phyloP scores from a whole-genome alignment of 208 protist species.

The Trypanosoma boissoni region DNA sequence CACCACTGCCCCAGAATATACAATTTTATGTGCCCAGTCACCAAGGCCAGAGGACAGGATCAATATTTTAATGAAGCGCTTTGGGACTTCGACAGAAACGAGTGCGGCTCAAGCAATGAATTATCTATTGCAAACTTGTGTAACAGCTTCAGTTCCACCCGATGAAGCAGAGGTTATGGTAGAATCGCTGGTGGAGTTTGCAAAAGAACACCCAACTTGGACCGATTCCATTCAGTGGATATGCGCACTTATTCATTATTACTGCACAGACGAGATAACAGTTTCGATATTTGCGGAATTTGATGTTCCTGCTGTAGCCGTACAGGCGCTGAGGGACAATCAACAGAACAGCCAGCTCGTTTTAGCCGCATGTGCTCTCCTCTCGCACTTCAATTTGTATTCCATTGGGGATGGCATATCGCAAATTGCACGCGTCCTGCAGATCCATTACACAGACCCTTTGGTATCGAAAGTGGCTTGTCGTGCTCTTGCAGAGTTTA shows the following conservation, averaged over 20 bases:
- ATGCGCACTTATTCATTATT: constrained; percentile 85
- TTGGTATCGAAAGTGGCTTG: constrained; percentile 47
- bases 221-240: constrained; percentile 69
- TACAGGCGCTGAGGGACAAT: constrained; percentile 55
- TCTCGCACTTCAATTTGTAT: constrained; percentile 88
- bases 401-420: constrained; percentile 81
- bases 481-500: constrained; percentile 82
- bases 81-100: constrained; percentile 68
- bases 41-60: constrained; percentile 57
- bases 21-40: constrained; percentile 74
- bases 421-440: constrained; percentile 60
- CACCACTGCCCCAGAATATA: constrained; percentile 62
- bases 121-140: constrained; percentile 72
- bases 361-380: constrained; percentile 54
- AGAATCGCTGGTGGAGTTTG: constrained; percentile 51
- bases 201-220: constrained; percentile 69
- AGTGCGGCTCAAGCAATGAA: constrained; percentile 67
- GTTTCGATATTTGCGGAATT: constrained; percentile 86
- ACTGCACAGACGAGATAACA: constrained; percentile 89
- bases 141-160: constrained; percentile 45
- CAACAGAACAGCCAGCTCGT: constrained; percentile 45
- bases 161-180: constrained; percentile 79
- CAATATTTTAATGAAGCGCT: constrained; percentile 49
- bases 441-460: constrained; percentile 46
- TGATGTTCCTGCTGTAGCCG: constrained; percentile 66